Evolutionary conservation across 768 basidiomycete species (phyloP).

Genomic region (Neoboletus subvelutipes): DNA sequence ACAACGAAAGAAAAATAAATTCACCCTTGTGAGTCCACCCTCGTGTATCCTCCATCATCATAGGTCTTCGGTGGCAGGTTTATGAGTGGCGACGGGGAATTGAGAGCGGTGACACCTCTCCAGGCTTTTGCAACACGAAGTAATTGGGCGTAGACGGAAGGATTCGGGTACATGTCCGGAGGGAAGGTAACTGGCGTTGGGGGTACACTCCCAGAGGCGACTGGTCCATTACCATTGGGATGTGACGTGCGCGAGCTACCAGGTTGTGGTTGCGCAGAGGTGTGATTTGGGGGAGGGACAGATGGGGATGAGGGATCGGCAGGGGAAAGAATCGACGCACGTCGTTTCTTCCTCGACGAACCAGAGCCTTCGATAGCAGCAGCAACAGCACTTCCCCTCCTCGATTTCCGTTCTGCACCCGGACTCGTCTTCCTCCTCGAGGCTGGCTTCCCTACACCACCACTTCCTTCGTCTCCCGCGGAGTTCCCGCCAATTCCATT

Average conservation of each 20-base stretch:
- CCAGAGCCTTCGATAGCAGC: slow-evolving; percentile 36
- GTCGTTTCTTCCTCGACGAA: slow-evolving; percentile 37
- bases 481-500: slow-evolving; percentile 16
- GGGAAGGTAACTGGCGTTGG: slow-evolving; percentile 40
- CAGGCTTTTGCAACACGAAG: slow-evolving; percentile 61
- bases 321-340: slow-evolving; percentile 37
- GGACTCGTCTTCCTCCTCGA: slow-evolving; percentile 39
- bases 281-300: slow-evolving; percentile 10
- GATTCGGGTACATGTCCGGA: slow-evolving; percentile 29
- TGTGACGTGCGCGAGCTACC: slow-evolving; percentile 20
- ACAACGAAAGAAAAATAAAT: slow-evolving; percentile 7
- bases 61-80: slow-evolving; percentile 26
- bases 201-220: slow-evolving; percentile 9
- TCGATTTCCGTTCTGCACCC: slow-evolving; percentile 39
- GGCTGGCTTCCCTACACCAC: slow-evolving; percentile 22
- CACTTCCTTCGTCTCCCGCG: slow-evolving; percentile 18
- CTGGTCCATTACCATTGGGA: slow-evolving; percentile 5
- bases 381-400: slow-evolving; percentile 35
- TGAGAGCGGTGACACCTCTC: slow-evolving; percentile 66
- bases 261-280: slow-evolving; percentile 15
- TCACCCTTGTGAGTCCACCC: slow-evolving; percentile 31
- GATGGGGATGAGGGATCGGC: slow-evolving; percentile 21
- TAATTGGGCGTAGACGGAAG: slow-evolving; percentile 47
- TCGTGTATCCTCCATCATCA: slow-evolving; percentile 19
- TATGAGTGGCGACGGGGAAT: slow-evolving; percentile 23